Evolutionary conservation across 2,329 filamentous ascomycete genomes (phyloP), one percentile per base, ranked within the genome.

Genomic region (Aspergillus puulaauensis): DNA sequence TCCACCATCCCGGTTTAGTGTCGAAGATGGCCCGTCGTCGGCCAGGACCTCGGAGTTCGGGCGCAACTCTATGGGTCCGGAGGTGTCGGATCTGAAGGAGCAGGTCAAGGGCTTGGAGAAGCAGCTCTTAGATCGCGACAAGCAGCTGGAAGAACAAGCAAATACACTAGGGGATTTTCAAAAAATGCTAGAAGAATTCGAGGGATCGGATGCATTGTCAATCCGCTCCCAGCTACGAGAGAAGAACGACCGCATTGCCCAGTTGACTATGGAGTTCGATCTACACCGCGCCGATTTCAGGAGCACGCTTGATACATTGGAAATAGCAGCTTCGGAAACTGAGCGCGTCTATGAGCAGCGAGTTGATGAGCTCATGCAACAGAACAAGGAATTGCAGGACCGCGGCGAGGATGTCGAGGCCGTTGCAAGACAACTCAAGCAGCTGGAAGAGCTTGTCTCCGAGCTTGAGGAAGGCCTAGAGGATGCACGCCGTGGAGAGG

Each of bases 391-490:
- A 58, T 79, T 95, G 3, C 89, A 93, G 64, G 89, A 92, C 44
- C 84, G 90, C 45, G 90, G 88, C 41, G 87, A 96, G 58, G 95
- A 99, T 71, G 92, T 99, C 7, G 91, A 97, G 66, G 90, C 87
- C 24, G 92, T 99, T 19, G 93, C 95, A 6, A 84, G 84, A 61
- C 95, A 99, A 75, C 82, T 99, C 54, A 97, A 96, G 77, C 92
- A 96, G 75, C 82, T 99, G 1, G 95, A 98, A 73, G 93, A 98
- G 72, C 83, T 98, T 35, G 95, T 99, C 2, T 93, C 96, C 66
- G 95, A 99, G 73, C 84, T 99, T 0, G 95, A 99, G 74, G 95
- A 99, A 74, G 95, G 95, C 0, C 81, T 99, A 1, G 95, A 99
- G 76, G 95, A 99, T 76, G 93, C 95, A 48, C 84, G 95, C 54